A percentile compares a stretch with the other conserved stretches of the same genome.
phyloP scores from a whole-genome alignment of 495 filamentous ascomycete species.

The Penicillium antarcticum region DNA sequence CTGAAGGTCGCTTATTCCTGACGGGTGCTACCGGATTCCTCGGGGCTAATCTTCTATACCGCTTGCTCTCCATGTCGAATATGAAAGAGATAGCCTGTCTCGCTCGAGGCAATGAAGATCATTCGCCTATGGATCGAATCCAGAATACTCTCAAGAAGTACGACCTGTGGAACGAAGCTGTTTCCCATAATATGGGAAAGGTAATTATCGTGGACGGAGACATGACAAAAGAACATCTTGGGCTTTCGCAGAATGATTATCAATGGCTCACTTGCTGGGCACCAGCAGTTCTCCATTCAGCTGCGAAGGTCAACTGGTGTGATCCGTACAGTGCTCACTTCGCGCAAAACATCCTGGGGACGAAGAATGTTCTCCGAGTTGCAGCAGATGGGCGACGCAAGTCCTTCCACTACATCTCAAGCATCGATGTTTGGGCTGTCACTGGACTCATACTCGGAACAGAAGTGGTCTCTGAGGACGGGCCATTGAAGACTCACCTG shows the following conservation, averaged over 20 bases:
- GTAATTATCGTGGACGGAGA: slow-evolving; percentile 11
- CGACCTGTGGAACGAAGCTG: not conserved
- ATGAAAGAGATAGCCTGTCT: slow-evolving; percentile 14
- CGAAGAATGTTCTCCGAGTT: slow-evolving; percentile 10
- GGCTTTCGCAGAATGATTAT: not conserved
- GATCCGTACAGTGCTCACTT: slow-evolving; percentile 15
- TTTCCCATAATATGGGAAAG: not conserved
- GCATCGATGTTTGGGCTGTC: slow-evolving; percentile 8
- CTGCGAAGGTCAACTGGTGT: slow-evolving; percentile 20
- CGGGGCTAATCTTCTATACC: not conserved
- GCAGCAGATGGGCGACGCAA: slow-evolving; percentile 11
- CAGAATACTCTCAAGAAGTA: slow-evolving; percentile 4
- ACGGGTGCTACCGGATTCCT: slow-evolving; percentile 16
- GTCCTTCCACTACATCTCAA: slow-evolving; percentile 22
- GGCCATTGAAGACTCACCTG: slow-evolving; percentile 1
- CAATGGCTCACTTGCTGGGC: slow-evolving; percentile 5
- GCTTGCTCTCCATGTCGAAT: not conserved
- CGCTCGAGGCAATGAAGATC: not conserved
- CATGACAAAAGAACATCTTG: slow-evolving; percentile 1
- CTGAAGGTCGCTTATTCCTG: slow-evolving; percentile 1
- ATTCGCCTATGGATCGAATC: not conserved
- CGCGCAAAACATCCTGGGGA: slow-evolving; percentile 18
- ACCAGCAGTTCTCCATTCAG: slow-evolving; percentile 17
- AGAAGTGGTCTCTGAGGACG: slow-evolving; percentile 10
- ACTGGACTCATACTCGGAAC: slow-evolving; percentile 6